These are phyloP conservation scores for Helminthosporium solani DNA, from an alignment of 2,329 filamentous ascomycete species.

Conservation along the genomic window DNA sequence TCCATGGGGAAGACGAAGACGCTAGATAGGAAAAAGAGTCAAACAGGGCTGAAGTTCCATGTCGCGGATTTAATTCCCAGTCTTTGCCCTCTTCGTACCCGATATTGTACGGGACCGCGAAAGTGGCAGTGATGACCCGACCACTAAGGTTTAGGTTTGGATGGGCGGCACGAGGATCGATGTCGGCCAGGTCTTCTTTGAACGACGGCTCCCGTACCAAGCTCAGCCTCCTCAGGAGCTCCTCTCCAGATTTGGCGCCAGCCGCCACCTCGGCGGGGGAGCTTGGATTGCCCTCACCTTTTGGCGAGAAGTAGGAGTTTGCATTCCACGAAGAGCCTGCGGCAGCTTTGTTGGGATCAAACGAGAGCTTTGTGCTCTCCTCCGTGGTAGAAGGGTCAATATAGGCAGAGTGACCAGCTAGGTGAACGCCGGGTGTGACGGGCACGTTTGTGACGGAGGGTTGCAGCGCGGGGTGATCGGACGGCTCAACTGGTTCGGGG, in stretches of 20 bases:
- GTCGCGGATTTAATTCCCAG: constrained; percentile 72
- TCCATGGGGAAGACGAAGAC: constrained; percentile 81
- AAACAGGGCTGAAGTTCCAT: constrained; percentile 87
- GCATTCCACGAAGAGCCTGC: constrained; percentile 41
- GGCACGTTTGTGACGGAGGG: constrained; percentile 43
- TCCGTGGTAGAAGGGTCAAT: constrained; percentile 25
- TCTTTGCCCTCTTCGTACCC: constrained; percentile 53
- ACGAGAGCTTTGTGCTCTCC: constrained; percentile 21
- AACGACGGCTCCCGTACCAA: constrained; percentile 40
- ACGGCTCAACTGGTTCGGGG: constrained; percentile 27
- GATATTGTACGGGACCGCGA: constrained; percentile 63
- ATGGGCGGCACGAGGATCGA: constrained; percentile 57
- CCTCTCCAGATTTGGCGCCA: constrained; percentile 50
- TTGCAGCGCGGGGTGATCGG: constrained; percentile 43
- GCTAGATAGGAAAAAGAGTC: constrained; percentile 88
- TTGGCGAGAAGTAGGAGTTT: constrained; percentile 39
- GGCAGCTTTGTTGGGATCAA: constrained; percentile 31
- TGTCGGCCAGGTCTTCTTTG: constrained; percentile 46
- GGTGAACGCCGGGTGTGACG: constrained; percentile 46
- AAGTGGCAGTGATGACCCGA: constrained; percentile 63
- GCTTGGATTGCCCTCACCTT: constrained; percentile 20
- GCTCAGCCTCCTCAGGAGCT: constrained; percentile 56
- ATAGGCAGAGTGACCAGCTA: constrained; percentile 42
- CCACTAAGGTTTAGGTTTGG: constrained; percentile 61
- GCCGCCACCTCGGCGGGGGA: constrained; percentile 47